Percentiles rank a stretch among this genome's conserved stretches.
phyloP scores from a whole-genome alignment of 805 yeast genomes.

The Saturnispora ahearnii region DNA sequence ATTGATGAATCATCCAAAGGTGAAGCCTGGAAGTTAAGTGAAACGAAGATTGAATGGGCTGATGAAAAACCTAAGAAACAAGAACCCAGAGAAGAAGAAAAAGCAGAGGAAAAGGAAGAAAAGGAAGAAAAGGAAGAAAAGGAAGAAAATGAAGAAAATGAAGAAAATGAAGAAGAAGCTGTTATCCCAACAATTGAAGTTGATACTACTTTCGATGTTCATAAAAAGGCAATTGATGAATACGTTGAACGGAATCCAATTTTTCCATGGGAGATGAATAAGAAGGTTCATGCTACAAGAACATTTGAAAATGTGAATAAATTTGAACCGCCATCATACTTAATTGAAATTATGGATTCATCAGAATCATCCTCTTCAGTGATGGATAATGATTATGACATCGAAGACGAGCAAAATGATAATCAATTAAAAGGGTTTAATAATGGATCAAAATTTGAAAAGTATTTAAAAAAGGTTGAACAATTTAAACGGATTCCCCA shows the following conservation, averaged over 20 bases:
- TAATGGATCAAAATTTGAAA: constrained; percentile 16
- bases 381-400: not conserved
- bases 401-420: not conserved
- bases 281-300: constrained; percentile 12
- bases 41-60: constrained; percentile 17
- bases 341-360: constrained; percentile 11
- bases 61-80: not conserved
- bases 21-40: constrained; percentile 27
- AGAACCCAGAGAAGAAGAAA: not conserved
- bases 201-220: not conserved
- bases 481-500: not conserved
- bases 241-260: constrained; percentile 25
- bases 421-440: constrained; percentile 16
- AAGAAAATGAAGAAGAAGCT: not conserved
- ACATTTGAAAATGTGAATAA: constrained; percentile 14
- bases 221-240: constrained; percentile 11
- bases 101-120: no score
- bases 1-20: constrained; percentile 20
- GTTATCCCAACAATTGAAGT: not conserved
- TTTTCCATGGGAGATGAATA: constrained; percentile 30
- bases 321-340: constrained; percentile 13
- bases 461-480: constrained; percentile 14
- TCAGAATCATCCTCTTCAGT: not conserved
- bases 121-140: not conserved
- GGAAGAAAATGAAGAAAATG: not conserved